phyloP scores from a whole-genome alignment of 345 rosid species.

The Ricinus communis region DNA sequence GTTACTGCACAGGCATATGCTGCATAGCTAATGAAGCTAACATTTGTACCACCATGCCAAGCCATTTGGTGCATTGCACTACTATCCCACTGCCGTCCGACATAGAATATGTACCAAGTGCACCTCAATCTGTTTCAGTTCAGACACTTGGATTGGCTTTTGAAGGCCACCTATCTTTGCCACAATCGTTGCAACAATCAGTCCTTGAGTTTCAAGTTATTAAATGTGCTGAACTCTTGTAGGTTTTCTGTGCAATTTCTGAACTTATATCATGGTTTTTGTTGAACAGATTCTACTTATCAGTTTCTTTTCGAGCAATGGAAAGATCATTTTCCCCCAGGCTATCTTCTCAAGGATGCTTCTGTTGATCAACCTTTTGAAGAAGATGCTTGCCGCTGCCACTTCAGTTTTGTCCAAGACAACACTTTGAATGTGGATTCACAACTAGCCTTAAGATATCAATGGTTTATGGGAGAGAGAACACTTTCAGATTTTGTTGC shows the following conservation, averaged over 20 bases:
- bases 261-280: constrained; percentile 14
- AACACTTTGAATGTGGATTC: constrained; percentile 47
- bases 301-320: constrained; percentile 78
- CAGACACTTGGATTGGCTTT: neutral
- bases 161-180: neutral
- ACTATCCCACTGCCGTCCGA: too few species aligned
- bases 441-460: constrained; percentile 63
- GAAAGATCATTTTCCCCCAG: constrained; percentile 72
- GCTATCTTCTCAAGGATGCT: constrained; percentile 76
- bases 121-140: neutral
- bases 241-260: neutral
- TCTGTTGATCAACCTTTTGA: constrained; percentile 85
- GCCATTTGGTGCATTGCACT: too few species aligned
- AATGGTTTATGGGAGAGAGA: constrained; percentile 83
- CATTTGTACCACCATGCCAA: too few species aligned
- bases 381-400: constrained; percentile 85
- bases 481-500: constrained; percentile 69
- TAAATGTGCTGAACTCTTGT: neutral
- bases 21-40: too few species aligned
- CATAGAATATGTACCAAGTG: too few species aligned
- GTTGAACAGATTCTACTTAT: constrained; percentile 71
- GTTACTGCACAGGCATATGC: neutral
- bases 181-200: neutral
- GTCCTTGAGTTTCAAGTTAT: neutral
- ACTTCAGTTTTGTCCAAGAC: constrained; percentile 65